phyloP scores from a whole-genome alignment of 2,329 filamentous ascomycete genomes.

The Cladosporium sp. region DNA sequence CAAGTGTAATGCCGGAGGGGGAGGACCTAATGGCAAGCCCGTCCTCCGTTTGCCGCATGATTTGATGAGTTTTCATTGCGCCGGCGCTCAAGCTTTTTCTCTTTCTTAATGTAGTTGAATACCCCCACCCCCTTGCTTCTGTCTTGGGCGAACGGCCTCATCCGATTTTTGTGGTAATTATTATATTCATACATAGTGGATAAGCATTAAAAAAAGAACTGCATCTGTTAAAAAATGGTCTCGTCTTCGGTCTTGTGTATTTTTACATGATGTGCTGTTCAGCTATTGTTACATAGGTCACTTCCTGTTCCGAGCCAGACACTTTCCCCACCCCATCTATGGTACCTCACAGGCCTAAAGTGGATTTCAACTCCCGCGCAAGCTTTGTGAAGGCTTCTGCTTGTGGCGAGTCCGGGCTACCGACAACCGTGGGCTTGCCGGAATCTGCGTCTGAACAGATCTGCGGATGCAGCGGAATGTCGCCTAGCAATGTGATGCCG shows the following conservation, averaged over 20 bases:
- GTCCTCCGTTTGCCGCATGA: conserved; percentile 6
- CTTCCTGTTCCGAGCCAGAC: background rate
- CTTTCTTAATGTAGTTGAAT: conserved; percentile 15
- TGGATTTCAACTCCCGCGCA: conserved; percentile 1
- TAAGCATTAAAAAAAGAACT: background rate
- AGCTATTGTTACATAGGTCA: background rate
- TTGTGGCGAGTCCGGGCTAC: conserved; percentile 73
- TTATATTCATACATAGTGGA: background rate
- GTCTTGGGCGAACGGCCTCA: conserved; percentile 4
- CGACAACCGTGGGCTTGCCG: conserved; percentile 86
- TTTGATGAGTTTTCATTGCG: conserved; percentile 16
- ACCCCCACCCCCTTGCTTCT: background rate
- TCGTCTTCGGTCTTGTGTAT: background rate
- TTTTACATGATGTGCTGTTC: background rate
- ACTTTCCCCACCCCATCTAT: background rate
- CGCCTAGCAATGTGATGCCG: conserved; percentile 76
- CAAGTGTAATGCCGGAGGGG: background rate
- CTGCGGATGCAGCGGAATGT: conserved; percentile 81
- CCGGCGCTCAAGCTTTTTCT: conserved; percentile 4
- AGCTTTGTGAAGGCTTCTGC: conserved; percentile 63
- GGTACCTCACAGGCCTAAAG: background rate
- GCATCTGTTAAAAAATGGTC: background rate
- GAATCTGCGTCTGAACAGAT: conserved; percentile 86
- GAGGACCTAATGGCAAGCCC: background rate
- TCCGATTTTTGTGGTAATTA: background rate